These are phyloP conservation scores for Fraxinus platypoda DNA, from an alignment of 305 asterid species.

Conservation along the genomic window DNA sequence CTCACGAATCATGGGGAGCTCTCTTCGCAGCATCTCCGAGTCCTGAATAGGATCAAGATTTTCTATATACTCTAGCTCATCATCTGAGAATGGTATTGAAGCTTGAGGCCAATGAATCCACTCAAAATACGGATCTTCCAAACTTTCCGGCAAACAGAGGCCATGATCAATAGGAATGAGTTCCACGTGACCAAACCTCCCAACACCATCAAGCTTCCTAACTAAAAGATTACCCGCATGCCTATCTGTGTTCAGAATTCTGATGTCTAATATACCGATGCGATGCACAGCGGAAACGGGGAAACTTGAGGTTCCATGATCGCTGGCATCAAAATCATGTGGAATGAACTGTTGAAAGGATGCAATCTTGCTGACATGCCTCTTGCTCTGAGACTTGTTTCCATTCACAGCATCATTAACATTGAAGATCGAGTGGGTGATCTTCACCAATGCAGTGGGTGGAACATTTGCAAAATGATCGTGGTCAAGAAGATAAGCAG, in stretches of 20 bases:
- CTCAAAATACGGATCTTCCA: slow-evolving; percentile 96
- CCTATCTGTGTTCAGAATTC: slow-evolving; percentile 50
- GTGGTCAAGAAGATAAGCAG: slow-evolving; percentile 88
- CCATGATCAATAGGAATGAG: slow-evolving; percentile 93
- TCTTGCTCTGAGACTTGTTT: slow-evolving; percentile 48
- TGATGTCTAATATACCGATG: slow-evolving; percentile 88
- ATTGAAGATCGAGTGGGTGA: slow-evolving; percentile 84
- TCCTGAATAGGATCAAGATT: slow-evolving; percentile 70
- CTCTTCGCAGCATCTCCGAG: slow-evolving; percentile 66
- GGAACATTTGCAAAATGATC: slow-evolving; percentile 92
- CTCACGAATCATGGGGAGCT: slow-evolving; percentile 92
- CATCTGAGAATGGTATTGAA: slow-evolving; percentile 89
- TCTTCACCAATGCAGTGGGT: slow-evolving; percentile 86
- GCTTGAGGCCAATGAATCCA: slow-evolving; percentile 99
- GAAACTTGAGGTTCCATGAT: slow-evolving; percentile 92
- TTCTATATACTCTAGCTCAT: slow-evolving; percentile 76
- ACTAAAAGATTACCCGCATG: slow-evolving; percentile 75
- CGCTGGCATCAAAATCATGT: slow-evolving; percentile 93
- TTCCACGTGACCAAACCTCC: slow-evolving; percentile 85
- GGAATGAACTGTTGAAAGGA: slow-evolving; percentile 81
- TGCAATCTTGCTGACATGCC: slow-evolving; percentile 82
- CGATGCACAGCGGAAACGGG: slow-evolving; percentile 89
- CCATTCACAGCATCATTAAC: slow-evolving; percentile 82
- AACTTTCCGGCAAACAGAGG: slow-evolving; percentile 87
- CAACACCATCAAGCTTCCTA: slow-evolving; percentile 76